phyloP scores from a whole-genome alignment of 352 stramenopile genomes.

The Pythium aquatile region DNA sequence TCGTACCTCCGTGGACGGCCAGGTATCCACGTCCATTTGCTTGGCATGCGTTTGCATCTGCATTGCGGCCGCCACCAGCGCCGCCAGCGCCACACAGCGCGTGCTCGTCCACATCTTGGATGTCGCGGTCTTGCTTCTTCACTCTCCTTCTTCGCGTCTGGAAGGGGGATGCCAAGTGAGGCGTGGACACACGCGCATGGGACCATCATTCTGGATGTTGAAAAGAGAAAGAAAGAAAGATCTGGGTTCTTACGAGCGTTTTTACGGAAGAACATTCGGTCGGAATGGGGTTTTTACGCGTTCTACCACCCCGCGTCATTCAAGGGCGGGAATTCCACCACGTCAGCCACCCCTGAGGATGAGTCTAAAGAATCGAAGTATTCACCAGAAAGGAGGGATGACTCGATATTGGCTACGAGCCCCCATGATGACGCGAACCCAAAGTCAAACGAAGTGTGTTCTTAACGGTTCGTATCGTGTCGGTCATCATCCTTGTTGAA shows the following conservation, averaged over 20 bases:
- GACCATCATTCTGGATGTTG: conserved; percentile 25
- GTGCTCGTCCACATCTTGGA: conserved; percentile 23
- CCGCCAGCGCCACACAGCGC: conserved; percentile 17
- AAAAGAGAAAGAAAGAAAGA: conserved; percentile 27
- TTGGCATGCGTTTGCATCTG: conserved; percentile 29
- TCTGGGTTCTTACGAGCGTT: conserved; percentile 21
- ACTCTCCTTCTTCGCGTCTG: conserved; percentile 5
- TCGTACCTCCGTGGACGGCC: conserved; percentile 77
- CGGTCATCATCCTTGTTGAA: conserved; percentile 32
- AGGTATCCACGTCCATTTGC: conserved; percentile 79
- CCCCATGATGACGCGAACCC: not conserved
- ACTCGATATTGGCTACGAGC: not conserved
- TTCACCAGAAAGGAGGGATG: conserved; percentile 13
- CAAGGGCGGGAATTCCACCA: not conserved
- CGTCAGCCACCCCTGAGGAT: not conserved
- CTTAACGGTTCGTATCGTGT: conserved; percentile 6
- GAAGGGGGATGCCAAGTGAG: not conserved
- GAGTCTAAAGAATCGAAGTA: not conserved
- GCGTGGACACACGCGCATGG: not conserved
- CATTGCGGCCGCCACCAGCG: conserved; percentile 26
- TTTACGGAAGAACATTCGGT: conserved; percentile 9
- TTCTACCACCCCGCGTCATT: conserved; percentile 5
- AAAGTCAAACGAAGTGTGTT: not conserved
- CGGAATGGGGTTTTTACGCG: conserved; percentile 14
- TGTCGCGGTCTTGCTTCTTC: not conserved